Percentiles rank a stretch among this genome's conserved stretches.
Evolutionary conservation across 2,329 filamentous ascomycete species (phyloP).

Genomic region (Claviceps spartinae): DNA sequence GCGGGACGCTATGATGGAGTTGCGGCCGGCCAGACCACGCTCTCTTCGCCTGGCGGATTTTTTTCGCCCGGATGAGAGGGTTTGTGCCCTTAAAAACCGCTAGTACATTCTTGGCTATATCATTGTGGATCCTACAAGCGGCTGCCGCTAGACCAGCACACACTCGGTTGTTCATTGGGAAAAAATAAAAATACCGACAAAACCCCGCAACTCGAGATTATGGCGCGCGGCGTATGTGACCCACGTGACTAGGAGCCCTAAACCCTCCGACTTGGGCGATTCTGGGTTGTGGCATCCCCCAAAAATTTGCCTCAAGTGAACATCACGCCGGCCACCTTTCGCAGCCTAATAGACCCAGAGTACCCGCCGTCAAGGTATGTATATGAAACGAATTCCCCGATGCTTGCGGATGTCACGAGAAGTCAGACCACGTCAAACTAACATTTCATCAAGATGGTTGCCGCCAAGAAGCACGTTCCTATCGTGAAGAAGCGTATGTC

Average conservation of each 20-base stretch:
- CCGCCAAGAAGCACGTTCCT: conserved; percentile 97
- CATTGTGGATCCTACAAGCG: not conserved
- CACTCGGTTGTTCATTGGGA: not conserved
- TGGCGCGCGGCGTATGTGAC: not conserved
- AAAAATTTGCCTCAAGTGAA: conserved; percentile 23
- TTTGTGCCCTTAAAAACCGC: conserved; percentile 20
- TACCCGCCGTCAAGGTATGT: conserved; percentile 29
- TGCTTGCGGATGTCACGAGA: not conserved
- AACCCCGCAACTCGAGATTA: not conserved
- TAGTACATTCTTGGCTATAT: conserved; percentile 10
- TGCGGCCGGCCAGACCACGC: conserved; percentile 1
- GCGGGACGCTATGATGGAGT: conserved; percentile 5
- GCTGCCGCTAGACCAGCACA: not conserved
- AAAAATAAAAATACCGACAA: not conserved
- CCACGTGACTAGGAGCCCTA: conserved; percentile 20
- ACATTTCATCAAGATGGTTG: conserved; percentile 62
- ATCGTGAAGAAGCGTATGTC: conserved; percentile 99
- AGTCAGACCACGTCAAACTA: conserved; percentile 10
- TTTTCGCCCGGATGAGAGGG: conserved; percentile 15
- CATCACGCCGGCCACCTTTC: conserved; percentile 21
- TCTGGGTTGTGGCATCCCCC: conserved; percentile 17
- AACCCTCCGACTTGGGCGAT: conserved; percentile 18
- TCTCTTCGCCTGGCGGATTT: conserved; percentile 6
- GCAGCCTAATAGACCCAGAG: conserved; percentile 22
- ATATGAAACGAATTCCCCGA: not conserved